Evolutionary conservation across 371 early-diverging fungal genomes (phyloP).

Genomic region (Mortierella sp.): DNA sequence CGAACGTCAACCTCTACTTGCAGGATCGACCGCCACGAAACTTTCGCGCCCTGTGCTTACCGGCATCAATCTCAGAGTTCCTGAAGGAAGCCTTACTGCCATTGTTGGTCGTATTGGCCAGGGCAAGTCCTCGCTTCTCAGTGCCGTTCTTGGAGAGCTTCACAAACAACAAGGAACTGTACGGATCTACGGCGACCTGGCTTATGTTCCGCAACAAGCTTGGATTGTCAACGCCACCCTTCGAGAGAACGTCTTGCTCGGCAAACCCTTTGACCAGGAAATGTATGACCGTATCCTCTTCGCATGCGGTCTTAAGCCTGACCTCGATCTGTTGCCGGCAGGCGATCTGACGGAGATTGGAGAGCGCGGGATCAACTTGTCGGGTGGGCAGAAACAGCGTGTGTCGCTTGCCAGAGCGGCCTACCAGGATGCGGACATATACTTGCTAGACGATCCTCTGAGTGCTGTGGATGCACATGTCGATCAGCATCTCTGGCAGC

Average conservation of each 20-base stretch:
- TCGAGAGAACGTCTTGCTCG: slow-evolving; percentile 94
- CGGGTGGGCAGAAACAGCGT: slow-evolving; percentile 86
- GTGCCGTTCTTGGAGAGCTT: slow-evolving; percentile 89
- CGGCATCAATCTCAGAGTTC: slow-evolving; percentile 70
- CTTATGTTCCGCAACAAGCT: slow-evolving; percentile 71
- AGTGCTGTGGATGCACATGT: slow-evolving; percentile 91
- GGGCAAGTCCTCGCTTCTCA: slow-evolving; percentile 87
- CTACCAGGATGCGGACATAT: slow-evolving; percentile 64
- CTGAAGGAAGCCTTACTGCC: slow-evolving; percentile 72
- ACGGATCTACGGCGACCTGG: slow-evolving; percentile 76
- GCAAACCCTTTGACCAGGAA: slow-evolving; percentile 75
- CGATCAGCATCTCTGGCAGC: slow-evolving; percentile 77
- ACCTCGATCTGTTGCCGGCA: slow-evolving; percentile 80
- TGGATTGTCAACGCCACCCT: slow-evolving; percentile 93
- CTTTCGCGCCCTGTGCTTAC: slow-evolving; percentile 58
- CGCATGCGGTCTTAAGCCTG: slow-evolving; percentile 76
- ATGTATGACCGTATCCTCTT: slow-evolving; percentile 77
- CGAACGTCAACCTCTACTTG: slow-evolving; percentile 27
- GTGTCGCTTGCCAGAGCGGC: slow-evolving; percentile 71
- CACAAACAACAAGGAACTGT: slow-evolving; percentile 75
- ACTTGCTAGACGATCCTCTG: slow-evolving; percentile 49
- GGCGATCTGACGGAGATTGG: slow-evolving; percentile 94
- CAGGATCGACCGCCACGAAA: not conserved
- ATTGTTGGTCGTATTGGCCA: slow-evolving; percentile 89
- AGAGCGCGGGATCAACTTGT: slow-evolving; percentile 90